Evolutionary conservation across 345 rosid genomes (phyloP).

Genomic region (Linum tenue): DNA sequence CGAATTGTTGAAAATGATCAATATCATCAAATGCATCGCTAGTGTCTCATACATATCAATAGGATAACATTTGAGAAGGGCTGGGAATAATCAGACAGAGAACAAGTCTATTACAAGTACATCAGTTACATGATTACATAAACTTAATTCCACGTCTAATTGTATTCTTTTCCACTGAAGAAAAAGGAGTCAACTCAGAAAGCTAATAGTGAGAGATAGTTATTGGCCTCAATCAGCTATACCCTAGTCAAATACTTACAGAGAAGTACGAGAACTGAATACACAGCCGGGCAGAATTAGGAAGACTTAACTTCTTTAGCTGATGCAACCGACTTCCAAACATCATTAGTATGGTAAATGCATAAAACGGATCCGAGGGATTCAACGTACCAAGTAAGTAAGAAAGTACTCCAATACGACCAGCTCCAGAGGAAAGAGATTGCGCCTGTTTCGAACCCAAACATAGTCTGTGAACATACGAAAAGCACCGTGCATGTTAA

Average conservation of each 20-base stretch:
- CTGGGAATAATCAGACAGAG: not conserved
- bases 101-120: not conserved
- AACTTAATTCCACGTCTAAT: not conserved
- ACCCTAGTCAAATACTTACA: too few relatives aligned
- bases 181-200: not conserved
- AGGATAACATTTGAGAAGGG: not conserved
- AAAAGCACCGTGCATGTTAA: not conserved
- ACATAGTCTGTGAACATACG: constrained; percentile 34
- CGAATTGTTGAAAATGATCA: not conserved
- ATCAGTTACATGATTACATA: too few relatives aligned
- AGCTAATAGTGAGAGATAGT: not conserved
- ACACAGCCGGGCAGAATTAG: not conserved
- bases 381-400: constrained; percentile 81
- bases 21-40: not conserved
- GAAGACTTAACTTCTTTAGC: not conserved
- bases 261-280: not conserved
- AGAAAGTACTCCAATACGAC: constrained; percentile 97
- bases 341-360: not conserved
- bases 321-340: not conserved
- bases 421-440: constrained; percentile 94
- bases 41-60: not conserved
- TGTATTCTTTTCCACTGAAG: not conserved
- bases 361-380: not conserved
- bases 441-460: constrained; percentile 42
- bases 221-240: not conserved